Evolutionary conservation across 768 basidiomycete species (phyloP).

Genomic region (Cantharellus cinnabarinus): DNA sequence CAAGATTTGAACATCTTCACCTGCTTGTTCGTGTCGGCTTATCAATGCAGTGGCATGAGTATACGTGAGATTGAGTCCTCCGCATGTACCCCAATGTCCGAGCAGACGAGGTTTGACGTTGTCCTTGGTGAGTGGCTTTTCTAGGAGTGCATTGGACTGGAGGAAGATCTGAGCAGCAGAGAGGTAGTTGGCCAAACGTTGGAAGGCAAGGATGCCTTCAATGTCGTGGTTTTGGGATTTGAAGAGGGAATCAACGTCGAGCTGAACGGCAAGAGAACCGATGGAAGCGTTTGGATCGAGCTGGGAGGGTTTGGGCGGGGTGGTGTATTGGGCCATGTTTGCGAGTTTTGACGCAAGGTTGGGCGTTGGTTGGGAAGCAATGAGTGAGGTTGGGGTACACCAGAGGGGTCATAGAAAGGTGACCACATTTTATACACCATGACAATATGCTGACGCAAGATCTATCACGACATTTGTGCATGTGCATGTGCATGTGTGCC

Average conservation of each 20-base stretch:
- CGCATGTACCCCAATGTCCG: conserved; percentile 63
- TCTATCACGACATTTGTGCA: too few relatives aligned
- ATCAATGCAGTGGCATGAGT: conserved; percentile 41
- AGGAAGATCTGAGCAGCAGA: conserved; percentile 67
- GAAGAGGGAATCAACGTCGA: not conserved
- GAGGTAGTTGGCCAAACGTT: conserved; percentile 15
- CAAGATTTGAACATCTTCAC: conserved; percentile 34
- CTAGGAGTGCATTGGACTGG: conserved; percentile 46
- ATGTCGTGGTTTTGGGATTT: conserved; percentile 11
- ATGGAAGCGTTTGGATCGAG: conserved; percentile 2
- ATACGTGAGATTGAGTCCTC: conserved; percentile 48
- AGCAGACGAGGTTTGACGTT: conserved; percentile 67
- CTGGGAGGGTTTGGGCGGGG: conserved; percentile 2
- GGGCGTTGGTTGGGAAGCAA: too few relatives aligned
- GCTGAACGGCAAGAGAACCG: conserved; percentile 2
- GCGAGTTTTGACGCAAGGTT: not conserved
- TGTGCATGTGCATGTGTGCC: too few relatives aligned
- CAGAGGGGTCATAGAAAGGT: too few relatives aligned
- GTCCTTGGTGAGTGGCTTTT: conserved; percentile 34
- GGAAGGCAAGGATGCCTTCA: conserved; percentile 16
- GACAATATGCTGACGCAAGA: too few relatives aligned
- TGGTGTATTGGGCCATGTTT: not conserved
- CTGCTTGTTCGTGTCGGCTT: conserved; percentile 24
- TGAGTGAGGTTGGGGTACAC: too few relatives aligned
- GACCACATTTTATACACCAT: too few relatives aligned